These are phyloP conservation scores for Hevea brasiliensis DNA, from an alignment of 345 rosid genomes.

Conservation along the genomic window DNA sequence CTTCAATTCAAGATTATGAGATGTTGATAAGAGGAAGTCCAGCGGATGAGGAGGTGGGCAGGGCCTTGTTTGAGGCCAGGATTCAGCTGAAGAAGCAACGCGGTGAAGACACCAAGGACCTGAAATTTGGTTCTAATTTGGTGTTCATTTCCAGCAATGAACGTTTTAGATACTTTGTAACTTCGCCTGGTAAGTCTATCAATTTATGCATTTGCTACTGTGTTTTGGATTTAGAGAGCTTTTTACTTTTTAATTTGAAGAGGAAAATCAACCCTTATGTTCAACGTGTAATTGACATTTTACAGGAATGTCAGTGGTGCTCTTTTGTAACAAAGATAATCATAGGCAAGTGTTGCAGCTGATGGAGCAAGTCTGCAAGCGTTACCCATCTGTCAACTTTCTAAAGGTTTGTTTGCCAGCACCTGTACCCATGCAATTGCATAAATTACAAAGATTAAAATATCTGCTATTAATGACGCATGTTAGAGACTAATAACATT, in stretches of 20 bases:
- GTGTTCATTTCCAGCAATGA: constrained; percentile 44
- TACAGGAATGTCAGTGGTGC: constrained; percentile 52
- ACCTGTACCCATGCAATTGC: not conserved
- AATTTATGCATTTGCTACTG: not conserved
- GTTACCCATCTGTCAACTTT: constrained; percentile 56
- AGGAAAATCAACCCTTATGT: not conserved
- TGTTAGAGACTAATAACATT: not conserved
- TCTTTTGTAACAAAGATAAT: constrained; percentile 42
- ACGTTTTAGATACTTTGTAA: constrained; percentile 44
- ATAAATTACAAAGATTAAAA: not conserved
- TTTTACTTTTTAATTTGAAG: not conserved
- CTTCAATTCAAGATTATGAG: constrained; percentile 69
- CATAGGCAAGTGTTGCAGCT: constrained; percentile 38
- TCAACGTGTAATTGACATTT: not conserved
- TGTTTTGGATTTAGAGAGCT: not conserved
- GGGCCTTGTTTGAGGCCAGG: constrained; percentile 57
- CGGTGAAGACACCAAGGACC: constrained; percentile 45
- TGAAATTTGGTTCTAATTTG: constrained; percentile 51
- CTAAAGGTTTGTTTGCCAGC: constrained; percentile 38
- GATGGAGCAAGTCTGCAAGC: constrained; percentile 51
- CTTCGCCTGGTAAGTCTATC: constrained; percentile 38
- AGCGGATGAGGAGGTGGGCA: constrained; percentile 64
- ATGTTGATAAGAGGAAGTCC: constrained; percentile 53
- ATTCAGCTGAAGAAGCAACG: constrained; percentile 49
- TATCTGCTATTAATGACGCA: not conserved